phyloP scores from a whole-genome alignment of 1,284 basidiomycete species.

The Sutorius eximius region DNA sequence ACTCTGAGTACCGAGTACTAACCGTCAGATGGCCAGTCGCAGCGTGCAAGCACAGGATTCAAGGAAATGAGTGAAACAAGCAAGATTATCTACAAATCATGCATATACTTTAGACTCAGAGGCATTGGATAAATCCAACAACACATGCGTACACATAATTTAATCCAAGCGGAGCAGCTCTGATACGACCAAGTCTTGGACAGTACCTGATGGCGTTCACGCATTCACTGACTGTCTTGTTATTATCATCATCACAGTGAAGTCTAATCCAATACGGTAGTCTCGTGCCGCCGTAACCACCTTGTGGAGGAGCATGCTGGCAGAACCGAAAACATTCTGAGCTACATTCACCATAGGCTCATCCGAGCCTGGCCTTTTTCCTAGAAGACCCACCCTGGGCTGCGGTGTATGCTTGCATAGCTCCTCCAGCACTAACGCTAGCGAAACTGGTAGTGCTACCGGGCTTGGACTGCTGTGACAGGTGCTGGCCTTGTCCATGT shows the following conservation, averaged over 20 bases:
- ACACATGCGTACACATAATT: background rate
- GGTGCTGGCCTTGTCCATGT: constrained; percentile 42
- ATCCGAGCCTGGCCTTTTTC: constrained; percentile 48
- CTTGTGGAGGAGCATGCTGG: background rate
- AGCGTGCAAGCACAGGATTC: constrained; percentile 20
- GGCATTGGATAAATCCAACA: background rate
- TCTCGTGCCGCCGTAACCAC: too few relatives aligned
- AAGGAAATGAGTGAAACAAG: constrained; percentile 11
- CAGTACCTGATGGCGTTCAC: too few relatives aligned
- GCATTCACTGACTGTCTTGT: too few relatives aligned
- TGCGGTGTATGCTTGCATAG: constrained; percentile 35
- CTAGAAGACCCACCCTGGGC: constrained; percentile 37
- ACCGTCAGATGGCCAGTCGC: background rate
- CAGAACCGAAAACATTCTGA: background rate
- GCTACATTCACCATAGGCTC: background rate
- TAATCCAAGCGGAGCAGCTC: background rate
- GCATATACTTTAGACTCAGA: background rate
- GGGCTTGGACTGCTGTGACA: constrained; percentile 47
- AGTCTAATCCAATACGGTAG: too few relatives aligned
- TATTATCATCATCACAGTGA: too few relatives aligned
- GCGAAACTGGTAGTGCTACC: constrained; percentile 50
- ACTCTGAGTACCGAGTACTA: background rate
- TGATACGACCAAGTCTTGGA: background rate
- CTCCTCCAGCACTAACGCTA: constrained; percentile 49
- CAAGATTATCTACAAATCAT: constrained; percentile 8